phyloP scores from a whole-genome alignment of 805 yeast species.

The Starmerella cellae region DNA sequence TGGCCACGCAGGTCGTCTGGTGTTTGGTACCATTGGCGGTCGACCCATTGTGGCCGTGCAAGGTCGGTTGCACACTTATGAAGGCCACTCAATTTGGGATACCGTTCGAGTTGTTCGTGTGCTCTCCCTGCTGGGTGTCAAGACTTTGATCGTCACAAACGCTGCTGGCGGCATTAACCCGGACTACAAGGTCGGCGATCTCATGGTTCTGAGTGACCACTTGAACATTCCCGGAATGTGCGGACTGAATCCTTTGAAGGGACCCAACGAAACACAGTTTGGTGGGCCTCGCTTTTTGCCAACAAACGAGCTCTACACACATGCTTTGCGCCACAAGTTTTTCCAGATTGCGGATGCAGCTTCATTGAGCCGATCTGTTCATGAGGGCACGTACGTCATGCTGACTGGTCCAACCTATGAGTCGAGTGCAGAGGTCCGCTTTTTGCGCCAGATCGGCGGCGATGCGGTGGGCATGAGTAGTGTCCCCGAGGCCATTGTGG shows the following conservation, averaged over 20 bases:
- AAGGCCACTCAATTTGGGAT: slow-evolving; percentile 72
- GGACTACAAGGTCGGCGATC: slow-evolving; percentile 61
- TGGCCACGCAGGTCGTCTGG: slow-evolving; percentile 76
- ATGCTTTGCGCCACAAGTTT: slow-evolving; percentile 50
- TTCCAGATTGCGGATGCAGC: slow-evolving; percentile 42
- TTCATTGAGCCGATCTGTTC: slow-evolving; percentile 40
- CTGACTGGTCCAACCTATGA: slow-evolving; percentile 93
- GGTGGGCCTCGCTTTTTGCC: slow-evolving; percentile 79
- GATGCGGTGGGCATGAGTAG: slow-evolving; percentile 98
- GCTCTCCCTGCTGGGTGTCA: slow-evolving; percentile 48
- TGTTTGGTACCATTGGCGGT: slow-evolving; percentile 62
- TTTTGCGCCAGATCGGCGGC: slow-evolving; percentile 60
- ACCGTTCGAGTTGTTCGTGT: slow-evolving; percentile 80
- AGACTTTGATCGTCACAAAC: slow-evolving; percentile 67
- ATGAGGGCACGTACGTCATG: slow-evolving; percentile 77
- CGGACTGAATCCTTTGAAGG: slow-evolving; percentile 77
- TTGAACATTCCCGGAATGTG: slow-evolving; percentile 82
- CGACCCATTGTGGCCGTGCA: slow-evolving; percentile 74
- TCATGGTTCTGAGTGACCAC: slow-evolving; percentile 84
- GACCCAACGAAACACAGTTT: slow-evolving; percentile 63
- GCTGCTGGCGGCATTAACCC: slow-evolving; percentile 87
- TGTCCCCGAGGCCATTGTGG: slow-evolving; percentile 88
- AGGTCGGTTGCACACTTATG: slow-evolving; percentile 85
- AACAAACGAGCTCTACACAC: slow-evolving; percentile 78
- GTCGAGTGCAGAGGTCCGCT: slow-evolving; percentile 78